phyloP scores from a whole-genome alignment of 2,329 filamentous ascomycete species.

The Emericellopsis cladophorae region DNA sequence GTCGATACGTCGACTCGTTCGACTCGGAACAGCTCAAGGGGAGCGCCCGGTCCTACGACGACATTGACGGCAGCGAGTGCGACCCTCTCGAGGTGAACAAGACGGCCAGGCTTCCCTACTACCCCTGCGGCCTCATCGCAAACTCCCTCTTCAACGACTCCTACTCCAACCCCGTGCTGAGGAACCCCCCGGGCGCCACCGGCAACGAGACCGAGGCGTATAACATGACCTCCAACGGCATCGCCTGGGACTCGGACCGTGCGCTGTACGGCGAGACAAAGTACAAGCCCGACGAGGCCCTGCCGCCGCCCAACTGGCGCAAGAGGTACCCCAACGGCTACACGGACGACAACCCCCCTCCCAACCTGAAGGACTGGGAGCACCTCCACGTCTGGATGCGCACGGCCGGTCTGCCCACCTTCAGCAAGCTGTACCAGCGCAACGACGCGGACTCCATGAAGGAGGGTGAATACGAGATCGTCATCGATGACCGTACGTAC shows the following conservation, averaged over 20 bases:
- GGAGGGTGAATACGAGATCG: constrained; percentile 60
- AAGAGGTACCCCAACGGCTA: constrained; percentile 60
- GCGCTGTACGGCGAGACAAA: constrained; percentile 62
- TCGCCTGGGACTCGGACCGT: constrained; percentile 78
- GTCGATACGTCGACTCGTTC: constrained; percentile 86
- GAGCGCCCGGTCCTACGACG: constrained; percentile 40
- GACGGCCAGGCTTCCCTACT: constrained; percentile 53
- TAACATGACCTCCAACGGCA: constrained; percentile 62
- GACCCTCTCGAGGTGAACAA: constrained; percentile 52
- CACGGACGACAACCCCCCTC: constrained; percentile 48
- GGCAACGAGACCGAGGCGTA: constrained; percentile 40
- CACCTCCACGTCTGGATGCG: constrained; percentile 98
- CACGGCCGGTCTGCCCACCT: constrained; percentile 82
- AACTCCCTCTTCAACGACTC: constrained; percentile 97
- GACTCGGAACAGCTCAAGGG: constrained; percentile 73
- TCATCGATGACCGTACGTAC: constrained; percentile 64
- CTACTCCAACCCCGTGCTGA: constrained; percentile 51
- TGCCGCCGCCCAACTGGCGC: constrained; percentile 80
- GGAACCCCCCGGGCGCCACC: constrained; percentile 30
- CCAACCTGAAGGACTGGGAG: constrained; percentile 63
- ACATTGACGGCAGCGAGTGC: constrained; percentile 60
- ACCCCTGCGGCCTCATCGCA: constrained; percentile 89
- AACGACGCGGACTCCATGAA: constrained; percentile 62
- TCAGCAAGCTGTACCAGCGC: constrained; percentile 82
- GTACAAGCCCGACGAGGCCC: constrained; percentile 52